Conservation (phyloP, 1,139 yeast species). For the Scheffersomyces segobiensis region DNA sequence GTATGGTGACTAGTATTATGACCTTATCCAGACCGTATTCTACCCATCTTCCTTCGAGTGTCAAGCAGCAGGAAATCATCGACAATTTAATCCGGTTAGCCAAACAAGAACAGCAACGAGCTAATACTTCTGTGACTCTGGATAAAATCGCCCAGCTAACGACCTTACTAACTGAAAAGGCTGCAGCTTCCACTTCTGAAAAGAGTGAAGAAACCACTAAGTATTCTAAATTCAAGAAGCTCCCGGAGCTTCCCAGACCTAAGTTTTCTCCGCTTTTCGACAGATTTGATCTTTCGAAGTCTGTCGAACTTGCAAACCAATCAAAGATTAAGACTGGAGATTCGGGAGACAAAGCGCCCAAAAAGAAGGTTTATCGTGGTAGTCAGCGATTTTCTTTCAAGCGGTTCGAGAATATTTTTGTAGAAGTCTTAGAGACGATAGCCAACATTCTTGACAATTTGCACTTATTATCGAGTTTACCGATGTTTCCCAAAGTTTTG, state of each 20-base stretch:
- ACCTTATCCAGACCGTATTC: neutral
- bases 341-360: neutral
- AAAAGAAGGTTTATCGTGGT: neutral
- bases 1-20: neutral
- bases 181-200: constrained; percentile 8
- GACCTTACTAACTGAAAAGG: constrained; percentile 2
- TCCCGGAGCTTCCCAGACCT: constrained; percentile 17
- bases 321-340: constrained; percentile 1
- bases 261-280: constrained; percentile 17
- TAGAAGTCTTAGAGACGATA: constrained; percentile 35
- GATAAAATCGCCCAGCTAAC: constrained; percentile 19
- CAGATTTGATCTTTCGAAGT: constrained; percentile 14
- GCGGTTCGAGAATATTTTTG: constrained; percentile 29
- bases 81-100: constrained; percentile 20
- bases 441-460: constrained; percentile 47
- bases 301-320: constrained; percentile 2
- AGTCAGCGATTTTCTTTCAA: constrained; percentile 21
- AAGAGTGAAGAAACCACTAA: constrained; percentile 2
- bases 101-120: constrained; percentile 20
- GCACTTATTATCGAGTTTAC: constrained; percentile 42
- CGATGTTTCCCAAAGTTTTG: constrained; percentile 43
- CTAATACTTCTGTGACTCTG: constrained; percentile 21
- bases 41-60: neutral
- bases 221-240: constrained; percentile 4
- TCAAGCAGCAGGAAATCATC: constrained; percentile 14